These are phyloP conservation scores for Lecanicillium sp. DNA, from an alignment of 2,329 filamentous ascomycete genomes.

Conservation along the genomic window DNA sequence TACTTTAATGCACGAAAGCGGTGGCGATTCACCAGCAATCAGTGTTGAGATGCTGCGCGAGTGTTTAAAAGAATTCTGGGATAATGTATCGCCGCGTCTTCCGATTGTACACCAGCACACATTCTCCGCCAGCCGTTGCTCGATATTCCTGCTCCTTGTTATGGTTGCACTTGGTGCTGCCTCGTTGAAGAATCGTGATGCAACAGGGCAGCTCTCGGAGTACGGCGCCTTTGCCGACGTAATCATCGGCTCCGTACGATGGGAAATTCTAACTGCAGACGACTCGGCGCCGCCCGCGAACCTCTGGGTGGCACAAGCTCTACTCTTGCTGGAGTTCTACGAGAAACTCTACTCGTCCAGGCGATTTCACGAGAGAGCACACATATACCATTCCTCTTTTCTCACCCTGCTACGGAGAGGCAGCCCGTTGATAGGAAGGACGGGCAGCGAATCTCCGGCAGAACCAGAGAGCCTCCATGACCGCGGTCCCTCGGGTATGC, in stretches of 20 bases:
- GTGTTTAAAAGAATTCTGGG: conserved; percentile 84
- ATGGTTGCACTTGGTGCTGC: conserved; percentile 82
- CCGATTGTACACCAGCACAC: conserved; percentile 86
- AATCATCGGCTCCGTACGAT: conserved; percentile 66
- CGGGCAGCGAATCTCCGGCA: conserved; percentile 71
- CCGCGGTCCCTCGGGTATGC: conserved; percentile 34
- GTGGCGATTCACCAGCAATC: conserved; percentile 44
- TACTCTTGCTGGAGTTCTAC: conserved; percentile 78
- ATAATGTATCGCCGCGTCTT: conserved; percentile 75
- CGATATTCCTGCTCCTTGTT: conserved; percentile 68
- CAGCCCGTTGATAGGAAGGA: conserved; percentile 76
- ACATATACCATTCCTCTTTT: conserved; percentile 84
- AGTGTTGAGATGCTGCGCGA: conserved; percentile 77
- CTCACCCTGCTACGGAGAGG: conserved; percentile 79
- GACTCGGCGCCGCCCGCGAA: conserved; percentile 80
- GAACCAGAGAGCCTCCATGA: conserved; percentile 32
- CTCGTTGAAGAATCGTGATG: conserved; percentile 62
- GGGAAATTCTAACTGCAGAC: conserved; percentile 75
- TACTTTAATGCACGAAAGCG: conserved; percentile 32
- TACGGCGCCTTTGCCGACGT: conserved; percentile 48
- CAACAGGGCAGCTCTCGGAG: conserved; percentile 41
- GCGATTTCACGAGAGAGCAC: conserved; percentile 75
- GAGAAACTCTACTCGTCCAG: conserved; percentile 89
- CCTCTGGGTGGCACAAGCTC: conserved; percentile 81
- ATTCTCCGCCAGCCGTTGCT: conserved; percentile 74